Conservation (phyloP, 2,329 filamentous ascomycete genomes). For the Helotiales sp. region DNA sequence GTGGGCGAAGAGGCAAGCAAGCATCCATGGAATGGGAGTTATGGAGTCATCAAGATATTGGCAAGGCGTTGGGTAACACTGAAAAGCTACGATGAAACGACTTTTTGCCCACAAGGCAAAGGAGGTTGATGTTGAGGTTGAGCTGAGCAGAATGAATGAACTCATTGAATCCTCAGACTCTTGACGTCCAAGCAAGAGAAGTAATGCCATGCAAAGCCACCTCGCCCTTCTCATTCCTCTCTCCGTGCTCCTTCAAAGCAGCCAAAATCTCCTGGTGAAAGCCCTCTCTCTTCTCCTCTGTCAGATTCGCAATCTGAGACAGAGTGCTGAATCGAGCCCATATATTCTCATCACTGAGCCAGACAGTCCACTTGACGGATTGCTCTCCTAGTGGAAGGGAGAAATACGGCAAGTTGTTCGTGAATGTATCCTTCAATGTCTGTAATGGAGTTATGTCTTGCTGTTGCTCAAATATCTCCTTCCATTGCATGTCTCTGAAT, state of each 20-base stretch:
- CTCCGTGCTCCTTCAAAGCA: slow-evolving; percentile 56
- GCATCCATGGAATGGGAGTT: slow-evolving; percentile 25
- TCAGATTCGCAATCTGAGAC: slow-evolving; percentile 68
- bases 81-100: background rate
- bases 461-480: slow-evolving; percentile 66
- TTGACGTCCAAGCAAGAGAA: slow-evolving; percentile 65
- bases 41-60: slow-evolving; percentile 14
- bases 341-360: slow-evolving; percentile 62
- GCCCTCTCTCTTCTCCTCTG: slow-evolving; percentile 53
- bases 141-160: background rate
- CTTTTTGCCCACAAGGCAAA: background rate
- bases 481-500: slow-evolving; percentile 70
- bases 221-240: slow-evolving; percentile 65
- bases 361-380: slow-evolving; percentile 60
- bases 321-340: slow-evolving; percentile 70
- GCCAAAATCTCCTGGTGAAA: slow-evolving; percentile 58
- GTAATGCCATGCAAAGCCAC: slow-evolving; percentile 68
- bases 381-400: slow-evolving; percentile 65
- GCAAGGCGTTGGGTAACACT: slow-evolving; percentile 13
- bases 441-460: slow-evolving; percentile 57
- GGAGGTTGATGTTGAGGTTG: background rate
- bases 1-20: background rate
- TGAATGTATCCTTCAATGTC: slow-evolving; percentile 51
- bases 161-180: slow-evolving; percentile 42
- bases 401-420: slow-evolving; percentile 55